A percentile compares a stretch with the other conserved stretches of the same genome.
These are phyloP conservation scores for Clitopilus passeckerianus DNA, from an alignment of 768 basidiomycete species.

Conservation along the genomic window DNA sequence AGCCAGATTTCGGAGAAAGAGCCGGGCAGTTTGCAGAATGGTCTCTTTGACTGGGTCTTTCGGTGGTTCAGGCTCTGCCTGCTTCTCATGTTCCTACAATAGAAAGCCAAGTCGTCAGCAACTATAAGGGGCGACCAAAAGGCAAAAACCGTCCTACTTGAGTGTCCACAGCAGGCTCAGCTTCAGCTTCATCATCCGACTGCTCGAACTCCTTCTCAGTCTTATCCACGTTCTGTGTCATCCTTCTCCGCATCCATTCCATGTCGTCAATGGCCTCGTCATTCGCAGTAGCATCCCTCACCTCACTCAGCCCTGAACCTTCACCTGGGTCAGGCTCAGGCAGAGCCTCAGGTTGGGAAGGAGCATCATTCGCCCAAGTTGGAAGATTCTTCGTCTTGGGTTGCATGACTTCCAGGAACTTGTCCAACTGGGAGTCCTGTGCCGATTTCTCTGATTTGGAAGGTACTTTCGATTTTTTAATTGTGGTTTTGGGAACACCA, in stretches of 20 bases:
- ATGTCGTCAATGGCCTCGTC: conserved; percentile 53
- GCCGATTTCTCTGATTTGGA: conserved; percentile 16
- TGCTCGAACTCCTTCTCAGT: conserved; percentile 55
- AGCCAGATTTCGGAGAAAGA: conserved; percentile 94
- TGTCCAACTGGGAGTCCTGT: conserved; percentile 43
- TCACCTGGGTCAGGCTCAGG: conserved; percentile 8
- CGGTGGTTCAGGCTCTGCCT: conserved; percentile 13
- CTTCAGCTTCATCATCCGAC: conserved; percentile 38
- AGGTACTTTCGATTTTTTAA: conserved; percentile 5
- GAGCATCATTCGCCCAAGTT: conserved; percentile 58
- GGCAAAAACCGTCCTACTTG: background rate
- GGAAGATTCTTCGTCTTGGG: conserved; percentile 51
- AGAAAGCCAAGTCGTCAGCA: background rate
- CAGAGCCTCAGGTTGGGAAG: conserved; percentile 5
- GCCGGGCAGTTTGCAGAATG: conserved; percentile 68
- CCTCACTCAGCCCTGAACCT: conserved; percentile 9
- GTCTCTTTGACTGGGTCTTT: conserved; percentile 40
- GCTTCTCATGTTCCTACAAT: background rate
- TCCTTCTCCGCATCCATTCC: conserved; percentile 71
- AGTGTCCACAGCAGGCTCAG: background rate
- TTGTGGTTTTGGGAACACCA: conserved; percentile 3
- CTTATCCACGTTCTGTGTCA: conserved; percentile 40
- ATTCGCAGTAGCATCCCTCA: conserved; percentile 14
- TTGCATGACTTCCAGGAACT: conserved; percentile 77
- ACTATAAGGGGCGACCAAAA: background rate